Conservation (phyloP, 176 grass and related monocot genomes). For the Dendrocalamus sinicus region DNA sequence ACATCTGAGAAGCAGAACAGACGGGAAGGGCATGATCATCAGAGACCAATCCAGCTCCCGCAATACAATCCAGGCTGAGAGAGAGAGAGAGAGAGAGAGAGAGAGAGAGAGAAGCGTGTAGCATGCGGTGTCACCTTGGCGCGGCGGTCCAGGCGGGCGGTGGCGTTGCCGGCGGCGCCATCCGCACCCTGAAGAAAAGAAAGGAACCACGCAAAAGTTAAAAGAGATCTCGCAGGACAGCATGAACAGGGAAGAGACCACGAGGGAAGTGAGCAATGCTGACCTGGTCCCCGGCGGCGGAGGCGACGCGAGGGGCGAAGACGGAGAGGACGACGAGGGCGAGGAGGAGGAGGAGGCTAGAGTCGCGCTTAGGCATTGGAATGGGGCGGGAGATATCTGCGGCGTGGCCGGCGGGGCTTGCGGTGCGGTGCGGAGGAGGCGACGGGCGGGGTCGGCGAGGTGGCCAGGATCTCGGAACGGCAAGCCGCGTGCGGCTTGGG, state of each 20-base stretch:
- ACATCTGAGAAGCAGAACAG: conserved; percentile 37
- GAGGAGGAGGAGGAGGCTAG: conserved; percentile 6
- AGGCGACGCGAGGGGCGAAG: conserved; percentile 21
- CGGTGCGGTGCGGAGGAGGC: neutral
- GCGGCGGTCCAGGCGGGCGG: conserved; percentile 52
- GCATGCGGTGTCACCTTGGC: conserved; percentile 45
- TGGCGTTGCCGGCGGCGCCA: conserved; percentile 26
- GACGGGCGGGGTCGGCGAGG: neutral
- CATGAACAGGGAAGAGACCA: neutral
- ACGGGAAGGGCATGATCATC: neutral
- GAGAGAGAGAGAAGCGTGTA: neutral
- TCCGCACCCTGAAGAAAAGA: neutral
- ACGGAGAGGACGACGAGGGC: neutral
- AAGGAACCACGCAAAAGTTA: neutral
- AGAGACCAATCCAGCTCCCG: neutral
- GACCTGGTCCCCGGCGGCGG: conserved; percentile 42
- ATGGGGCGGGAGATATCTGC: neutral
- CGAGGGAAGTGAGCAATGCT: neutral
- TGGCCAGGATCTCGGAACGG: conserved; percentile 45
- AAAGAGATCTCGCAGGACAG: neutral
- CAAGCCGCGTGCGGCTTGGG: conserved; percentile 42
- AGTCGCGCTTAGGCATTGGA: conserved; percentile 7
- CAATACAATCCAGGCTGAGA: neutral
- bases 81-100: no score
- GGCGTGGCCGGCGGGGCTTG: neutral